Evolutionary conservation across 305 asterid species (phyloP), one percentile per base, ranked within the genome.

Genomic region (Caryopteris hybrid): DNA sequence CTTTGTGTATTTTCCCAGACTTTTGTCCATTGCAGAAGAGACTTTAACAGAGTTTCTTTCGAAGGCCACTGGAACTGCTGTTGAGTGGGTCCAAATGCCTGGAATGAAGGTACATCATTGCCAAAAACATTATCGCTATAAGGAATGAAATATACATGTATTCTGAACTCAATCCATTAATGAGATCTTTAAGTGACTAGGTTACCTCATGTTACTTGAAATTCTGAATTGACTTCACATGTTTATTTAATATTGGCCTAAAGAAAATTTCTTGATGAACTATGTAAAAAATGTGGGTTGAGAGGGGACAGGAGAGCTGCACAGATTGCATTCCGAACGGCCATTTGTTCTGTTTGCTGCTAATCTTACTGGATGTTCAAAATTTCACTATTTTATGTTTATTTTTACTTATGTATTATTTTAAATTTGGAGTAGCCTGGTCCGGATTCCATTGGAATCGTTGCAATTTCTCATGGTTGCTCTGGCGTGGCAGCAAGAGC

Each of bases 371-470:
- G 55, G 39, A 68, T 57, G 11, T 57, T 41, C 6, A 4, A 9
- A 6, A 4, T 53, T 58, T 58, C 12, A 42, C 62, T 18, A 29
- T 50, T 41, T 38, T 8, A 66, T 69, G 39, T 39, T 25, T 59
- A 17, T 69, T n/a, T n/a, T 74, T 72, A 33, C 6, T 33, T 25
- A 25, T 56, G 31, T 68, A 69, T 33, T 33, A 33, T 33, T 6
- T 33, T 33, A 33, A 17, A 55, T 81, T 17, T 78, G 75, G 61
- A 38, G 50, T 75, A 93, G 99, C 97, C 97, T 93, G 99, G 99
- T 93, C 99, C 99, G 99, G 99, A 93, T 93, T 93, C 99, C 97
- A 84, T 87, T 91, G 99, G 99, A 93, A 93, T 93, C 97, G 83
- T 89, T 62, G 92, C 97, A 84, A 93, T 93, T 79, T 93, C 99